Conservation (phyloP, 2,329 filamentous ascomycete species). For the Penicillium sp. region DNA sequence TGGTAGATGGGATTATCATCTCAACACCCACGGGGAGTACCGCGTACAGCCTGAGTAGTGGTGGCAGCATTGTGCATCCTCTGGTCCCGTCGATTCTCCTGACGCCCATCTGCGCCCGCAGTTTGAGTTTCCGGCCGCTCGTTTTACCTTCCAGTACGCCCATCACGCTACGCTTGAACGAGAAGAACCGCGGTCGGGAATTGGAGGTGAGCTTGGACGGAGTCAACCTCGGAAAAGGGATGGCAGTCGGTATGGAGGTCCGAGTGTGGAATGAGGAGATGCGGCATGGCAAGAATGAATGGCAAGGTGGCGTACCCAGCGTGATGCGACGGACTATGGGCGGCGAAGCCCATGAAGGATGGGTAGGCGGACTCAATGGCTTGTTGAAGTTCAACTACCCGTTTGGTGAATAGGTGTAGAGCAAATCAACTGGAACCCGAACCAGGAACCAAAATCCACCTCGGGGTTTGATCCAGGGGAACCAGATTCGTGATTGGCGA, state of each 20-base stretch:
- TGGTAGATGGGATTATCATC: constrained; percentile 90
- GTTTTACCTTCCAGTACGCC: constrained; percentile 82
- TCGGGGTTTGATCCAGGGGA: constrained; percentile 1
- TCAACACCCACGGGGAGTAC: constrained; percentile 92
- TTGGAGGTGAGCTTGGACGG: constrained; percentile 77
- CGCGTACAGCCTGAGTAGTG: constrained; percentile 88
- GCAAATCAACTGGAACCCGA: too few relatives aligned
- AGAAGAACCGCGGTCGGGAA: constrained; percentile 69
- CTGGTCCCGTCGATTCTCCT: constrained; percentile 81
- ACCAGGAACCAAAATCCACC: too few relatives aligned
- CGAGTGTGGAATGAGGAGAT: constrained; percentile 83
- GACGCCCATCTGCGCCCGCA: constrained; percentile 89
- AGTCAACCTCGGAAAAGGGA: constrained; percentile 58
- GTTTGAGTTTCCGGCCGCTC: constrained; percentile 83
- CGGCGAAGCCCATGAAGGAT: constrained; percentile 68
- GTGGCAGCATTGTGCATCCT: constrained; percentile 90
- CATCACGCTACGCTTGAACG: constrained; percentile 73
- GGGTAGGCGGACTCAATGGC: constrained; percentile 91
- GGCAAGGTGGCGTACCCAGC: constrained; percentile 81
- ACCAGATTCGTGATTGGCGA: constrained; percentile 17
- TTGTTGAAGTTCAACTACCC: constrained; percentile 96
- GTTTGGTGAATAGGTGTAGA: constrained; percentile 62
- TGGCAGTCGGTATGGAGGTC: constrained; percentile 73
- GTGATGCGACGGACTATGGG: constrained; percentile 63
- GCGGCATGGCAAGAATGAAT: constrained; percentile 46